Evolutionary conservation across 2,329 filamentous ascomycete genomes (phyloP).

Genomic region (Sporothrix pseudoabietina): DNA sequence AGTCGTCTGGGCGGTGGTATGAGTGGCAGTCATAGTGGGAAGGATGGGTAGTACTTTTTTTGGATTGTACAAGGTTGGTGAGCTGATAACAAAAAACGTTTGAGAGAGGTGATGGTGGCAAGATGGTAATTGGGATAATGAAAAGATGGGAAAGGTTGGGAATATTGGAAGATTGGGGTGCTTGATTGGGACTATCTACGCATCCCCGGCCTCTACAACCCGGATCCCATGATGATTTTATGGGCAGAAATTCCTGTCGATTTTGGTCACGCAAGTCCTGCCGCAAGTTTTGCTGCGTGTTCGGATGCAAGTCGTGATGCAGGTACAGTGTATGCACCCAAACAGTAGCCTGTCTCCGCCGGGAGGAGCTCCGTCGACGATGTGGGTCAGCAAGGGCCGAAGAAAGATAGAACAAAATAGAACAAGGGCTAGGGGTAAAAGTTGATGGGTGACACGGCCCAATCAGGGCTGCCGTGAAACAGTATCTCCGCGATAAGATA

Average conservation of each 20-base stretch:
- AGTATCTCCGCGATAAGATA: conserved; percentile 3
- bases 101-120: neutral
- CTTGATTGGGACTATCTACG: conserved; percentile 1
- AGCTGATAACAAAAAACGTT: neutral
- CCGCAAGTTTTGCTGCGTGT: neutral
- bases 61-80: neutral
- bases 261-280: neutral
- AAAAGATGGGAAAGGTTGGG: neutral
- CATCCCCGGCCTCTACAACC: neutral
- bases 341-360: neutral
- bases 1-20: conserved; percentile 37
- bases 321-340: neutral
- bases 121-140: neutral
- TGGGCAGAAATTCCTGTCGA: neutral
- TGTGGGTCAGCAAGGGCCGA: neutral
- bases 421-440: neutral
- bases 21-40: neutral
- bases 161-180: neutral
- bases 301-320: neutral
- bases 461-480: neutral
- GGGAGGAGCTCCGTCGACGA: conserved; percentile 7
- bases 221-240: conserved; percentile 17
- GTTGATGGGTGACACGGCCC: neutral
- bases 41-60: neutral
- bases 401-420: neutral